These are phyloP conservation scores for Solanum chmielewskii DNA, from an alignment of 257 asterid species.

Conservation along the genomic window DNA sequence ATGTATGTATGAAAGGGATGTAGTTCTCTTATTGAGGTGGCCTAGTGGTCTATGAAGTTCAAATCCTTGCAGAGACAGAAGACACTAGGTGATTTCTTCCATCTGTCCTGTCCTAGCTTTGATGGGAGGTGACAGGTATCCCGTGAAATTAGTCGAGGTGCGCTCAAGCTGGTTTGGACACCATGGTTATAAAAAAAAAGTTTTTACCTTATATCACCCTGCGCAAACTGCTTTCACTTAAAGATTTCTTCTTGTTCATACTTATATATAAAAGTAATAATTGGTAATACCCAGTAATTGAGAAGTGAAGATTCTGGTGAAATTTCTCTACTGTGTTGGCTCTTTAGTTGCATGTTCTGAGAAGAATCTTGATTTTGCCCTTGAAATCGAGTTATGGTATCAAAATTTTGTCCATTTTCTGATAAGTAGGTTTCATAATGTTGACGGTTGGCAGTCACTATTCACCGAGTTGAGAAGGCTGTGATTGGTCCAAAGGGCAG, in stretches of 20 bases:
- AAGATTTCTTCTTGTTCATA: neutral
- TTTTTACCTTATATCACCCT: neutral
- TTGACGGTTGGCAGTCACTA: neutral
- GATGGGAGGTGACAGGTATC: neutral
- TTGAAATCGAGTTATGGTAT: neutral
- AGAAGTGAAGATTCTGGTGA: neutral
- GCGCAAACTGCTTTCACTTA: neutral
- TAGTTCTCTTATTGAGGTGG: neutral
- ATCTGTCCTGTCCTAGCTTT: neutral
- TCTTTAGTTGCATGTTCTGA: neutral
- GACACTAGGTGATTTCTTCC: neutral
- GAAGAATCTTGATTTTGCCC: neutral
- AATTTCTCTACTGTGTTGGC: neutral
- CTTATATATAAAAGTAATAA: neutral
- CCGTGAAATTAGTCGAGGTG: neutral
- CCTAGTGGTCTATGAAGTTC: neutral
- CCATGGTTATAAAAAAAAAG: too few species aligned
- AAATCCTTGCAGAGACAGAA: neutral
- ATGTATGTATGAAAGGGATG: neutral
- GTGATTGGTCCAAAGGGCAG: too few species aligned
- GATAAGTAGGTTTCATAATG: neutral
- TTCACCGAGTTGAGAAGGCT: too few species aligned
- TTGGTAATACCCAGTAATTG: neutral
- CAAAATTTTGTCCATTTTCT: neutral
- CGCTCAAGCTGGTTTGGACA: neutral